Evolutionary conservation across 2,329 filamentous ascomycete genomes (phyloP).

Genomic region (Colletotrichum destructivum): DNA sequence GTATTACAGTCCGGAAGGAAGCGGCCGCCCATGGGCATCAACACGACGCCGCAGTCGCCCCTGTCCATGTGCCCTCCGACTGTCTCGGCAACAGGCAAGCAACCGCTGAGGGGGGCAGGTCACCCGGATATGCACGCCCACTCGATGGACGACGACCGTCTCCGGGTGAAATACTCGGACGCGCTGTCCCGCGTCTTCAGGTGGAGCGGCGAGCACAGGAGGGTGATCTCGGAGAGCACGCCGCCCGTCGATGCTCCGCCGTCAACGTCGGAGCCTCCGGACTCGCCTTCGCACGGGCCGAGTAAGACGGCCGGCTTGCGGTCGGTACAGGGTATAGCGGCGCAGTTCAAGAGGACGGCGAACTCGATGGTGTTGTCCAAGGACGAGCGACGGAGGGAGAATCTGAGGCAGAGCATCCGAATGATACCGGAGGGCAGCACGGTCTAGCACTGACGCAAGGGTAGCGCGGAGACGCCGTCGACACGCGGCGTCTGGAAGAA

Average conservation of each 20-base stretch:
- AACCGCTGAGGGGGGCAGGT: background rate
- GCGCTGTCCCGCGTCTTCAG: conserved; percentile 38
- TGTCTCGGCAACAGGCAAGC: conserved; percentile 3
- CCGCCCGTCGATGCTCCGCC: conserved; percentile 5
- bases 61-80: background rate
- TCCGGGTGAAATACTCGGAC: conserved; percentile 38
- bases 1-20: conserved; percentile 39
- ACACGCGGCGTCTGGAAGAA: conserved; percentile 7
- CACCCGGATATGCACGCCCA: conserved; percentile 25
- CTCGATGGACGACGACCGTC: conserved; percentile 36
- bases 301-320: conserved; percentile 16
- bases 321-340: conserved; percentile 39
- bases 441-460: conserved; percentile 4
- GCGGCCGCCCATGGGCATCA: conserved; percentile 36
- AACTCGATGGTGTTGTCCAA: conserved; percentile 40
- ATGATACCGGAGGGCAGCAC: conserved; percentile 48
- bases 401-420: conserved; percentile 55
- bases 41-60: conserved; percentile 11
- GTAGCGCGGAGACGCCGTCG: conserved; percentile 14
- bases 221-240: conserved; percentile 23
- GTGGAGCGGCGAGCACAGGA: conserved; percentile 39
- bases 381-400: conserved; percentile 53
- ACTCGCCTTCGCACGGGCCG: conserved; percentile 9
- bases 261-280: conserved; percentile 15
- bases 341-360: conserved; percentile 41